Conservation (phyloP, 352 stramenopile genomes). For the Sclerospora graminicola region DNA sequence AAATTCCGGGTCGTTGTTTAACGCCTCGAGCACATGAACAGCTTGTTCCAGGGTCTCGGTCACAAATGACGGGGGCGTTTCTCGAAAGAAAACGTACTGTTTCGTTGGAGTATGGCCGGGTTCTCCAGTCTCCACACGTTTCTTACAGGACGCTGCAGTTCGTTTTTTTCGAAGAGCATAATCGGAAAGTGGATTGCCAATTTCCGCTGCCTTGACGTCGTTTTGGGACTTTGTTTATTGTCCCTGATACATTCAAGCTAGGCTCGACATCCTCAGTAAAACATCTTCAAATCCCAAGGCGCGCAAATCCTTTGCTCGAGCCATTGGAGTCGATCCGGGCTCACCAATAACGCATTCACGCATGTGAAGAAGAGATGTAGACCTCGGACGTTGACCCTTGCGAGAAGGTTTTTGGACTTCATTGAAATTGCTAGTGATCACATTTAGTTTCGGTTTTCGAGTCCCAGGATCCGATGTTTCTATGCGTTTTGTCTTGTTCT, state of each 20-base stretch:
- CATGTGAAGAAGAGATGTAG: constrained; percentile 36
- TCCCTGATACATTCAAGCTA: not conserved
- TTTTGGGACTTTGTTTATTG: too few relatives aligned
- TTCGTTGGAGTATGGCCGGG: constrained; percentile 54
- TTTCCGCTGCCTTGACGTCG: too few relatives aligned
- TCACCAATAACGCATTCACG: constrained; percentile 27
- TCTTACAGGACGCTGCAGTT: constrained; percentile 25
- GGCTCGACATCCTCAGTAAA: too few relatives aligned
- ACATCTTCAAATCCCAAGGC: too few relatives aligned
- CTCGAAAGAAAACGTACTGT: constrained; percentile 78
- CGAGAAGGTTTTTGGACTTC: constrained; percentile 1
- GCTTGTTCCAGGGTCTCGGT: constrained; percentile 65
- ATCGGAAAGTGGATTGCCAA: constrained; percentile 24
- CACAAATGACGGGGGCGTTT: constrained; percentile 70
- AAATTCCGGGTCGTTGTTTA: constrained; percentile 38
- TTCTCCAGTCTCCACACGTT: constrained; percentile 50
- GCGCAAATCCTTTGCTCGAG: too few relatives aligned
- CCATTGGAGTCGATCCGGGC: too few relatives aligned
- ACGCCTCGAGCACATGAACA: constrained; percentile 36
- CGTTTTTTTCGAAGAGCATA: constrained; percentile 54
- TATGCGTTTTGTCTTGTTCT: constrained; percentile 10
- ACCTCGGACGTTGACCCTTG: constrained; percentile 28
- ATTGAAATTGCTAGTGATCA: constrained; percentile 26
- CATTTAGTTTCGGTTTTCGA: constrained; percentile 28
- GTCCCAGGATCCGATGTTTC: constrained; percentile 1